Evolutionary conservation across 176 grass and related monocot species (phyloP), one percentile per base, ranked within the genome.

Genomic region (Elymus sibiricus): DNA sequence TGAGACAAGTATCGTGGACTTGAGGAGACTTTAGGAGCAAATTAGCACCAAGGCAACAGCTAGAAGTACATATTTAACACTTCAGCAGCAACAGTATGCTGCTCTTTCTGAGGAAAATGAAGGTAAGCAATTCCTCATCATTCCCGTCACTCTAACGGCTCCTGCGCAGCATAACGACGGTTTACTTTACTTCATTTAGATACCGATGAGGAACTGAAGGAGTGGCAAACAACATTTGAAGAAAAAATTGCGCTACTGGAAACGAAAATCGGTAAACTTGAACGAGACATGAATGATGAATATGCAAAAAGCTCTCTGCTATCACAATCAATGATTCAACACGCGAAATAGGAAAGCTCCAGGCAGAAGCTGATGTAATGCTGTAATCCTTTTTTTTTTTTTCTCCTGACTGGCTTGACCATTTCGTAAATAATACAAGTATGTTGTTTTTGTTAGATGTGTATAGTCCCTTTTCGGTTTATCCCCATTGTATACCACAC

Each of bases 161-260:
- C 62, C 60, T 25, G 43, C 13, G 15, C 13, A 72, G 61, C 12
- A 64, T 88, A 60, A 31, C 51, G 72, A 76, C 19, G 28, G 21
- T 46, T 82, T 28, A 80, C 39, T 22, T 28, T 55, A 42, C 27
- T 79, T 70, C 32, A 28, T 92, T 84, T 87, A 98, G 95, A 95
- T 92, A 94, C 93, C 22, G 89, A 95, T 25, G 93, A 98, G 81
- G 95, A 98, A 78, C 78, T 98, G 70, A 93, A 84, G 87, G 93
- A 98, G 74, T 98, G 93, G 91, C 95, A 98, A 79, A 86, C 82
- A 44, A 98, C 95, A 94, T 98, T 98, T 95, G 85, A 98, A 82
- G 93, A 98, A 90, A 93, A 81, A 74, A 94, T 98, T 85, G 74
- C 86, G n/a, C 28, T 92, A 47, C 77, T 95, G 49, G 88, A 90